Evolutionary conservation across 208 protist species (phyloP).

Genomic region (Leishmania mexicana): DNA sequence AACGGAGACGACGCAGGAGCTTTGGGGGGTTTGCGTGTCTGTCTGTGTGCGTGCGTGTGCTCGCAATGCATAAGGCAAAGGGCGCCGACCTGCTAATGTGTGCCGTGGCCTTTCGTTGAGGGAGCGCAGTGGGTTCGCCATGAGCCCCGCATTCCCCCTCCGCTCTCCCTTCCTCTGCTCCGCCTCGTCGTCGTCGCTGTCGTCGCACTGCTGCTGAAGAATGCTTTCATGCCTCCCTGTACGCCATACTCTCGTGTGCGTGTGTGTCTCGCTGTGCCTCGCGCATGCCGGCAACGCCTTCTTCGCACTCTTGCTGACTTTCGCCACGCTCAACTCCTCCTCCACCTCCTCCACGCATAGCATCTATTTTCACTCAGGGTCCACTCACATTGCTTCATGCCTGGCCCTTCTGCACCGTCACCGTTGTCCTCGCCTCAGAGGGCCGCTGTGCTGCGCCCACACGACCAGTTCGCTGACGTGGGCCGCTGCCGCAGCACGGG

Average conservation of each 20-base stretch:
- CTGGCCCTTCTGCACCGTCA: background rate
- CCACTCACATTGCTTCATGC: background rate
- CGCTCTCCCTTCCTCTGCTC: background rate
- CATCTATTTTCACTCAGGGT: background rate
- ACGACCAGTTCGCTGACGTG: conserved; percentile 54
- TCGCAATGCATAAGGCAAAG: background rate
- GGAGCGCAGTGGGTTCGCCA: background rate
- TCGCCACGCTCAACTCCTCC: background rate
- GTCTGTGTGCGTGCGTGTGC: background rate
- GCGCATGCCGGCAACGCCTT: background rate
- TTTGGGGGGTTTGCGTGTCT: too few species aligned
- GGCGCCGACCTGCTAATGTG: background rate
- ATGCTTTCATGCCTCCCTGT: background rate
- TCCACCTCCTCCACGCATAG: too few species aligned
- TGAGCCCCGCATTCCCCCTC: background rate
- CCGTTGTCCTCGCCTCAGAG: background rate
- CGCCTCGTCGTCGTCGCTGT: background rate
- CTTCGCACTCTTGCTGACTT: background rate
- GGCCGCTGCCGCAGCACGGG: conserved; percentile 59
- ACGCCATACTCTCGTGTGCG: background rate
- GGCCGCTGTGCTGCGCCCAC: conserved; percentile 9
- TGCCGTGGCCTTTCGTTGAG: background rate
- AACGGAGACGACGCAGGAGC: too few species aligned
- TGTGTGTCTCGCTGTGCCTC: background rate
- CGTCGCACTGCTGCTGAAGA: background rate